Evolutionary conservation across 164 flowering plant genomes (phyloP), one percentile per base, ranked within the genome.

Genomic region (Magnolia officinalis): DNA sequence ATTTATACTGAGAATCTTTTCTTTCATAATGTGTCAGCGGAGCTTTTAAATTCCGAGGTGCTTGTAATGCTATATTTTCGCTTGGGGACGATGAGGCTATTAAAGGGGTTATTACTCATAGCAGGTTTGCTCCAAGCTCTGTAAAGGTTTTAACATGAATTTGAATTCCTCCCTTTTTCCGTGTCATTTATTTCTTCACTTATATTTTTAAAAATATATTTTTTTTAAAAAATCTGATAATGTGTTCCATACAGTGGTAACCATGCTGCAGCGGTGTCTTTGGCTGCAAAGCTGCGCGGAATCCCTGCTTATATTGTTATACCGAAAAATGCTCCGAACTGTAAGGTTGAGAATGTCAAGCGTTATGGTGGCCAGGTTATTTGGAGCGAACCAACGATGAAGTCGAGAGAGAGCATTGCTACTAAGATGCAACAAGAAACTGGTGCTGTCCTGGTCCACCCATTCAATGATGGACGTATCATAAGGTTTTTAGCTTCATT

Each of bases 31-130:
- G 78, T 71, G 2, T 13, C 80, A 91, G 97, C 29, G 98, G 97
- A 76, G 93, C 98, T 68, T 95, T 95, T 76, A 95, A 95, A 76
- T 92, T 95, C 74, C 88, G 98, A 87, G 98, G 98, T 74, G 98
- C 98, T 68, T 91, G 94, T 83, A 95, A 93, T 89, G 97, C 98
- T 63, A 70, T 95, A 69, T 88, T 86, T 83, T 92, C 97, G 24
- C 94, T 95, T 74, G 77, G 77, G 67, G 89, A 90, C 72, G 85
- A 83, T 78, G 82, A 91, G 79, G 97, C 98, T 63, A 83, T 85
- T 64, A 91, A 86, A 86, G 98, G 98, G 26, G 97, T 95, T 74
- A 90, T 93, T 69, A 95, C 98, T 20, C 98, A 93, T 77, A 95
- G 98, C 97, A 95, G 98, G 98, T 95, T 73, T 67, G n/a, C 73